phyloP scores from a whole-genome alignment of 352 stramenopile genomes.

The Globisporangium ultimum region DNA sequence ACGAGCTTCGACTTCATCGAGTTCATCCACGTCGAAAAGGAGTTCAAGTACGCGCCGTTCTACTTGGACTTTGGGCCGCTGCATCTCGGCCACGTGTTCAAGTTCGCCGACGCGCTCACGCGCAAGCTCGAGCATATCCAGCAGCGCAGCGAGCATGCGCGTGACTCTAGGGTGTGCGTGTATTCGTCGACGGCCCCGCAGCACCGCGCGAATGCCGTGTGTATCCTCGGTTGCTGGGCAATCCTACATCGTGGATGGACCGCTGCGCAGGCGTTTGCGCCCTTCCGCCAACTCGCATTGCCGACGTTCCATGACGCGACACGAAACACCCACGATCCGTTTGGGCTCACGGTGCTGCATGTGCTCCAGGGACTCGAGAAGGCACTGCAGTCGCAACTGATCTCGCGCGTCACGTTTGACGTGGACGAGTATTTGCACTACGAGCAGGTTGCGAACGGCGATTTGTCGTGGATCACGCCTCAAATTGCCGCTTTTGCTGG shows the following conservation, averaged over 20 bases:
- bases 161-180: conserved; percentile 71
- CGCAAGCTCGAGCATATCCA: conserved; percentile 35
- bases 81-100: conserved; percentile 89
- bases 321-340: conserved; percentile 12
- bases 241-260: conserved; percentile 33
- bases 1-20: conserved; percentile 6
- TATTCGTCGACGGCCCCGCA: conserved; percentile 25
- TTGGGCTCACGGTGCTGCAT: conserved; percentile 25
- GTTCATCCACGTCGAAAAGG: conserved; percentile 25
- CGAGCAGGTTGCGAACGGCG: conserved; percentile 21
- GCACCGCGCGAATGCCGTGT: conserved; percentile 86
- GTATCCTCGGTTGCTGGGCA: conserved; percentile 87
- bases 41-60: conserved; percentile 92
- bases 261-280: conserved; percentile 61
- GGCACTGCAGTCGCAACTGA: conserved; percentile 76
- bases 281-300: conserved; percentile 30
- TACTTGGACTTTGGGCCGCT: conserved; percentile 96
- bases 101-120: conserved; percentile 83
- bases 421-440: conserved; percentile 18
- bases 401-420: conserved; percentile 58
- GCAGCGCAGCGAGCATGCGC: conserved; percentile 4
- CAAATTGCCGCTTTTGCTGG: conserved; percentile 26
- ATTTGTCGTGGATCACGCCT: conserved; percentile 32
- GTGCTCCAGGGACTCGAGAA: conserved; percentile 25
- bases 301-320: conserved; percentile 35